Conservation (phyloP, 345 rosid species). For the Garcia nutans region DNA sequence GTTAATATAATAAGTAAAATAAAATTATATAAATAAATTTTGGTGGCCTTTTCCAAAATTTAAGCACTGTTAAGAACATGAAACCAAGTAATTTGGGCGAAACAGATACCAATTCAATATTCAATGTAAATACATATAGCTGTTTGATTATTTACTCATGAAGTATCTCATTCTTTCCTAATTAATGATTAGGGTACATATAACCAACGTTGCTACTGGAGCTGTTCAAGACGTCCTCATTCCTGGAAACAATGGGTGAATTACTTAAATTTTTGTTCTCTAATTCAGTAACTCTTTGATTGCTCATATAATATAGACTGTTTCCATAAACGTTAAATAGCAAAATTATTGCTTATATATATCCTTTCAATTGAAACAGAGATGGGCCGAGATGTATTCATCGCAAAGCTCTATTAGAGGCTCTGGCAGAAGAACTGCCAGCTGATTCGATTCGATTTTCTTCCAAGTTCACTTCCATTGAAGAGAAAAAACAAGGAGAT, state of each 20-base stretch:
- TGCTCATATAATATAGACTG: no score
- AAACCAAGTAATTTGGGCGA: no score
- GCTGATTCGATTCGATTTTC: slow-evolving; percentile 32
- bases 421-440: slow-evolving; percentile 39
- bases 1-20: no score
- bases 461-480: slow-evolving; percentile 28
- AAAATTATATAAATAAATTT: not conserved
- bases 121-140: no score
- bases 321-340: no score
- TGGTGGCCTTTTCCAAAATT: no score
- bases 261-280: no score
- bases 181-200: not conserved
- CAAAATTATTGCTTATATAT: no score
- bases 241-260: not conserved
- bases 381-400: slow-evolving; percentile 22
- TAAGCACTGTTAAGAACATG: no score
- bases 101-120: no score
- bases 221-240: not conserved
- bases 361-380: no score
- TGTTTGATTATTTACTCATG: not conserved
- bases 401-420: slow-evolving; percentile 29
- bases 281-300: no score
- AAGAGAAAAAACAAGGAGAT: slow-evolving; percentile 12
- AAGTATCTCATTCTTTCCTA: not conserved
- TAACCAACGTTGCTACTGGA: slow-evolving; percentile 9